Conservation (phyloP, 306 rosid species). For the Quercus berberidifolia region DNA sequence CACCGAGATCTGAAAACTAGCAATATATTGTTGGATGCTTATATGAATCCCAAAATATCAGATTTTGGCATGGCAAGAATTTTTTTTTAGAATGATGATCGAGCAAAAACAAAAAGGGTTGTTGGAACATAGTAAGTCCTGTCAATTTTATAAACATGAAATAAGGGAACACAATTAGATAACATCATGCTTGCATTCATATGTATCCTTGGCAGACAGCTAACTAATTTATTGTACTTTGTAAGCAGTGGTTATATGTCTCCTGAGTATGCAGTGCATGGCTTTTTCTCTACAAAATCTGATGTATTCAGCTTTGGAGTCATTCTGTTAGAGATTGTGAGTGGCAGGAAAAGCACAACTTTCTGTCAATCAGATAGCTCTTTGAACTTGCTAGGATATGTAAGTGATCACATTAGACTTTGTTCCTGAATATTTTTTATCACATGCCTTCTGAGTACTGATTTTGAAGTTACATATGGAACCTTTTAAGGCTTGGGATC, state of each 20-base stretch:
- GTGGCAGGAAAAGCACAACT: slow-evolving; percentile 16
- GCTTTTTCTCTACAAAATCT: slow-evolving; percentile 15
- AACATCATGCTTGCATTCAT: too few species aligned
- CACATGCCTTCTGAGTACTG: neutral
- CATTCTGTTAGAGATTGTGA: slow-evolving; percentile 9
- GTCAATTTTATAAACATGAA: neutral
- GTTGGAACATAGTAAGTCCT: slow-evolving; percentile 19
- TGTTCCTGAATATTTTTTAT: too few species aligned
- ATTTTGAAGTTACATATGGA: too few species aligned
- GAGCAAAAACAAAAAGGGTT: slow-evolving; percentile 6
- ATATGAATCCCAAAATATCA: slow-evolving; percentile 18
- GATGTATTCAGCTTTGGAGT: slow-evolving; percentile 20
- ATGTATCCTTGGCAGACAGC: neutral
- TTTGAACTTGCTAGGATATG: slow-evolving; percentile 13
- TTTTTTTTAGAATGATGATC: neutral
- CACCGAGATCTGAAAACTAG: slow-evolving; percentile 18
- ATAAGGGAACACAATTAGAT: neutral
- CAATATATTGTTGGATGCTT: slow-evolving; percentile 12
- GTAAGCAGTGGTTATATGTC: slow-evolving; percentile 14
- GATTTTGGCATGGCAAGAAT: slow-evolving; percentile 20
- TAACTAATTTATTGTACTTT: neutral
- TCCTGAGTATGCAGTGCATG: slow-evolving; percentile 18
- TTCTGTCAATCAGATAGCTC: neutral
- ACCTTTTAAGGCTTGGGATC: neutral
- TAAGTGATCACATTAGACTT: neutral